phyloP scores from a whole-genome alignment of 257 asterid genomes.

The Cynanchum wilfordii region DNA sequence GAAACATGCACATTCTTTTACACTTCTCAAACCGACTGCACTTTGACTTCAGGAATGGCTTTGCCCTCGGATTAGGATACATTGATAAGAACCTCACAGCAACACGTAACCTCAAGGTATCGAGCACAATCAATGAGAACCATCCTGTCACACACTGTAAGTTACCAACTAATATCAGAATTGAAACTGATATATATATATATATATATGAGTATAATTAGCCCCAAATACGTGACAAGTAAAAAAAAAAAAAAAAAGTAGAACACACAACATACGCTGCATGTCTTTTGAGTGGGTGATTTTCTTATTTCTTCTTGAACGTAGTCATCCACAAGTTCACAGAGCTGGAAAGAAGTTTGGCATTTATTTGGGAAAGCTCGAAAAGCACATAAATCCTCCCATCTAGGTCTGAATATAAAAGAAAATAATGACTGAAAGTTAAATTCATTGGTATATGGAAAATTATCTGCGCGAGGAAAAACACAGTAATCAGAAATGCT shows the following conservation, averaged over 20 bases:
- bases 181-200: constrained; percentile 8
- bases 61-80: constrained; percentile 68
- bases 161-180: constrained; percentile 16
- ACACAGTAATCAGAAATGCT: neutral
- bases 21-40: constrained; percentile 64
- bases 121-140: constrained; percentile 56
- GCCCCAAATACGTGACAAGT: neutral
- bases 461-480: neutral
- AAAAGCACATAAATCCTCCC: constrained; percentile 87
- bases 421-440: constrained; percentile 10
- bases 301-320: constrained; percentile 87
- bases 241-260: neutral
- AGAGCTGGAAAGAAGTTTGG: constrained; percentile 58
- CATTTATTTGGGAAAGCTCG: constrained; percentile 66
- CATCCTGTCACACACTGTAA: constrained; percentile 73
- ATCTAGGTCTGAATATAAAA: constrained; percentile 40
- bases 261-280: constrained; percentile 54
- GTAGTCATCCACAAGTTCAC: constrained; percentile 78
- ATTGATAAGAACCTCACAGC: constrained; percentile 77
- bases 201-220: constrained; percentile 1
- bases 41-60: constrained; percentile 50
- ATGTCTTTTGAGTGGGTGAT: constrained; percentile 46
- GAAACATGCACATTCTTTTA: constrained; percentile 35
- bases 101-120: constrained; percentile 61
- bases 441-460: constrained; percentile 2